These are phyloP conservation scores for Russula vinacea DNA, from an alignment of 768 basidiomycete species.

Conservation along the genomic window DNA sequence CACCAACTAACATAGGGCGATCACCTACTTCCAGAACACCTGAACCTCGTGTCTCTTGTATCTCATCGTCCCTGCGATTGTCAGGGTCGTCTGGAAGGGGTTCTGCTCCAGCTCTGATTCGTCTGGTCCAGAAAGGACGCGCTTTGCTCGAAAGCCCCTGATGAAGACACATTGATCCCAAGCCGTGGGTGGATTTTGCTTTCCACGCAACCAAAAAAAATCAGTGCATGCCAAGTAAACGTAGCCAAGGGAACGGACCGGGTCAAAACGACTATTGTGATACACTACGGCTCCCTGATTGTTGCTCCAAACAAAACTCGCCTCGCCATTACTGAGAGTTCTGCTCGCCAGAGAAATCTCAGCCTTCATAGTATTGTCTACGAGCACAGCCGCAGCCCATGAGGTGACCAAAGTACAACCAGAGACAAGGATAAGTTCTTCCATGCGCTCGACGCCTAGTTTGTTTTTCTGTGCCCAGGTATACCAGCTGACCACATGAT, in stretches of 20 bases:
- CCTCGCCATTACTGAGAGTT: not conserved
- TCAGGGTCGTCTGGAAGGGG: slow-evolving; percentile 10
- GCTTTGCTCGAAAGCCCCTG: slow-evolving; percentile 20
- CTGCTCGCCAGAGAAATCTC: not conserved
- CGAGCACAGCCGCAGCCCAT: slow-evolving; percentile 14
- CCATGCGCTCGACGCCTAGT: slow-evolving; percentile 6
- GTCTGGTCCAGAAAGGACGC: slow-evolving; percentile 2
- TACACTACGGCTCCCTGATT: not conserved
- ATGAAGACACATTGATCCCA: slow-evolving; percentile 18
- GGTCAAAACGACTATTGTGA: not conserved
- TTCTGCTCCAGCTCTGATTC: not conserved
- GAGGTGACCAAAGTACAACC: slow-evolving; percentile 11
- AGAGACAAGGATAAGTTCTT: slow-evolving; percentile 21
- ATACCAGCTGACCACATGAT: not conserved
- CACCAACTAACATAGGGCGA: not conserved
- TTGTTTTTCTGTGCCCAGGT: not conserved
- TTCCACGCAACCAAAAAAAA: not conserved
- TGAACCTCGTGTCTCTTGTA: not conserved
- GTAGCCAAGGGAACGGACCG: not conserved
- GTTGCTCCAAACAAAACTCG: not conserved
- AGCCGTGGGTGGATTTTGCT: not conserved
- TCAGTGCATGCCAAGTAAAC: not conserved
- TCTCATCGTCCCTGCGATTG: not conserved
- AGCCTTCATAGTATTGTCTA: not conserved
- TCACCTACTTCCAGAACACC: not conserved